These are phyloP conservation scores for Hypoxylon lienhwacheense DNA, from an alignment of 495 filamentous ascomycete genomes.

Conservation along the genomic window DNA sequence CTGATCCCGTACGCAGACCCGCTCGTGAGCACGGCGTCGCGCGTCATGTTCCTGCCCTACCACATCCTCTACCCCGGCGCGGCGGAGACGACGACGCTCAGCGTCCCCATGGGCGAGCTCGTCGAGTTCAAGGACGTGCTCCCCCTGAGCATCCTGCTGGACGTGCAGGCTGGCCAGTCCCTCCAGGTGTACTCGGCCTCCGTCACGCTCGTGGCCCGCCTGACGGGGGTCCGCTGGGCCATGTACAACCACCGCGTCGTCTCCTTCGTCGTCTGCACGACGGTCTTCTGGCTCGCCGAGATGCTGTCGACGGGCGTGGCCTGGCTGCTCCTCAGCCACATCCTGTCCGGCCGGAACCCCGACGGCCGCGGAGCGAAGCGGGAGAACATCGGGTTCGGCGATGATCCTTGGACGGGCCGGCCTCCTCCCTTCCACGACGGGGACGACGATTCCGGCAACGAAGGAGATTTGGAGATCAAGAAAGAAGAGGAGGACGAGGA, in stretches of 20 bases:
- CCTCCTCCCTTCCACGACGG: neutral
- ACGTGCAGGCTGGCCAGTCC: constrained; percentile 64
- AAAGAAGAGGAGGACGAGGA: constrained; percentile 43
- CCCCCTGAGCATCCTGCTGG: constrained; percentile 61
- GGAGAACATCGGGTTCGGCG: constrained; percentile 35
- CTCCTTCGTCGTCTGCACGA: constrained; percentile 66
- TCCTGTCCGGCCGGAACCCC: constrained; percentile 10
- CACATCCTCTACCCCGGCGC: constrained; percentile 43
- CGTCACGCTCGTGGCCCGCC: constrained; percentile 68
- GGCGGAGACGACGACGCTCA: constrained; percentile 57
- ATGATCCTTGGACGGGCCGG: constrained; percentile 10
- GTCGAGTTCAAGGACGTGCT: constrained; percentile 64
- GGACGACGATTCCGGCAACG: constrained; percentile 32
- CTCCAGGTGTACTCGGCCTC: constrained; percentile 74
- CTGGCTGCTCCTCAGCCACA: constrained; percentile 57
- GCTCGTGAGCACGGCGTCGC: constrained; percentile 40
- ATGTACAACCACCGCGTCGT: constrained; percentile 80
- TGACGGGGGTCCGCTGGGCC: constrained; percentile 76
- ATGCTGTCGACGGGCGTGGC: constrained; percentile 61
- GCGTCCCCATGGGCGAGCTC: constrained; percentile 70
- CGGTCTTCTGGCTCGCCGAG: constrained; percentile 72
- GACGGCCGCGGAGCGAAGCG: constrained; percentile 30
- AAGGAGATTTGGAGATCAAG: constrained; percentile 25
- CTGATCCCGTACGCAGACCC: constrained; percentile 48
- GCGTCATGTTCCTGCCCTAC: constrained; percentile 50